Conservation (phyloP, 371 early-diverging fungal species). For the Mortierella sp. region DNA sequence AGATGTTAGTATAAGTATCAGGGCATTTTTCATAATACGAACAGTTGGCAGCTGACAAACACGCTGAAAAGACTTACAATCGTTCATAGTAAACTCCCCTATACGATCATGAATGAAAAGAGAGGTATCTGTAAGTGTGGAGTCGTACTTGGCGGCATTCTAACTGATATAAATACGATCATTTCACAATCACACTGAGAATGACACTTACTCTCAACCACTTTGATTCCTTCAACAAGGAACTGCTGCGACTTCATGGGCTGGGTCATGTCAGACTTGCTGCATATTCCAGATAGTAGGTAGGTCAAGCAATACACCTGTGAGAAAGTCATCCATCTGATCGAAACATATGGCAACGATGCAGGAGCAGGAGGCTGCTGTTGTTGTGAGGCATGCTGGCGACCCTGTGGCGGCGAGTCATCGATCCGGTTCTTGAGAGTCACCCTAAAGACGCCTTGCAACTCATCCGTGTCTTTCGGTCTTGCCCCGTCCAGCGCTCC, state of each 20-base stretch:
- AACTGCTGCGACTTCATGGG: constrained; percentile 45
- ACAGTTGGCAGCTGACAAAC: background rate
- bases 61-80: constrained; percentile 25
- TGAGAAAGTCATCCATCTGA: constrained; percentile 55
- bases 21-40: background rate
- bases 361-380: background rate
- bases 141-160: too few relatives aligned
- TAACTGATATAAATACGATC: too few relatives aligned
- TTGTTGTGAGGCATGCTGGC: background rate
- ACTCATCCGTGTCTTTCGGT: constrained; percentile 35
- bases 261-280: constrained; percentile 51
- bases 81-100: constrained; percentile 50
- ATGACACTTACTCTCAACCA: constrained; percentile 43
- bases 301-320: constrained; percentile 55
- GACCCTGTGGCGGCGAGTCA: background rate
- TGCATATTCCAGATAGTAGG: constrained; percentile 49
- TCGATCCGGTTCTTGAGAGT: constrained; percentile 9
- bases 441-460: constrained; percentile 45
- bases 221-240: constrained; percentile 51
- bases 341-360: constrained; percentile 18
- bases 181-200: background rate
- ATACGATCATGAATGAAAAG: background rate
- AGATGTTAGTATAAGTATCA: background rate
- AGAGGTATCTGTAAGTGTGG: background rate
- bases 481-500: constrained; percentile 37